Conservation (phyloP, 352 stramenopile genomes). For the Pythium volutum region DNA sequence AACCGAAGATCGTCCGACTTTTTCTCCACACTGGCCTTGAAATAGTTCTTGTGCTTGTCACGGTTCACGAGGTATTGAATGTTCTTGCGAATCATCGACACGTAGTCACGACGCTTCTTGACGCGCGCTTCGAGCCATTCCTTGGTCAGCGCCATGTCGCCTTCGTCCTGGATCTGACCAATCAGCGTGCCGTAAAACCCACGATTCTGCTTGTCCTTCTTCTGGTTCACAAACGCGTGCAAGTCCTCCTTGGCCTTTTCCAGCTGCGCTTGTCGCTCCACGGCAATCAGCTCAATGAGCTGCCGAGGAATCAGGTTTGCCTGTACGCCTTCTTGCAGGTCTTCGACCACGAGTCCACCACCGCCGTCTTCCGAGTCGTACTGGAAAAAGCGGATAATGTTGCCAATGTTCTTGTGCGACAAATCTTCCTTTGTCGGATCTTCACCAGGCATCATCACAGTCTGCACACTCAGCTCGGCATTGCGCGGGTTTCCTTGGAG, state of each 20-base stretch:
- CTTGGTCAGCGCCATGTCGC: conserved; percentile 63
- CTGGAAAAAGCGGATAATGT: conserved; percentile 88
- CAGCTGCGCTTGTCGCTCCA: conserved; percentile 73
- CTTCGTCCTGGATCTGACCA: conserved; percentile 84
- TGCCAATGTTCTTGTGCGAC: conserved; percentile 86
- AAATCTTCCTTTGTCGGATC: conserved; percentile 65
- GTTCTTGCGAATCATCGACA: conserved; percentile 76
- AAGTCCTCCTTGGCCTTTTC: conserved; percentile 79
- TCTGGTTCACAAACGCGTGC: conserved; percentile 77
- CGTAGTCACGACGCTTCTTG: conserved; percentile 77
- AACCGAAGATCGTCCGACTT: conserved; percentile 80
- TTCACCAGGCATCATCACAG: conserved; percentile 85
- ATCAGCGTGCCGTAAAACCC: conserved; percentile 87
- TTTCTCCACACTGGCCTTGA: conserved; percentile 88
- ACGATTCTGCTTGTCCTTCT: conserved; percentile 80
- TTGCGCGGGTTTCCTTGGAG: conserved; percentile 73
- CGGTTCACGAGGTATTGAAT: conserved; percentile 85
- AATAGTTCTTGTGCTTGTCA: conserved; percentile 88
- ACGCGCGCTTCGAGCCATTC: conserved; percentile 81
- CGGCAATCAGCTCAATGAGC: conserved; percentile 74
- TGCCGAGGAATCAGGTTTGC: conserved; percentile 80
- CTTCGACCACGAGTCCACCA: conserved; percentile 79
- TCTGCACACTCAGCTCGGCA: conserved; percentile 81
- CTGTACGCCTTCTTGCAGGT: conserved; percentile 77
- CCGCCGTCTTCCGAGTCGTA: conserved; percentile 83